Conservation (phyloP, 2,329 filamentous ascomycete species). For the Pyrenophora teres region DNA sequence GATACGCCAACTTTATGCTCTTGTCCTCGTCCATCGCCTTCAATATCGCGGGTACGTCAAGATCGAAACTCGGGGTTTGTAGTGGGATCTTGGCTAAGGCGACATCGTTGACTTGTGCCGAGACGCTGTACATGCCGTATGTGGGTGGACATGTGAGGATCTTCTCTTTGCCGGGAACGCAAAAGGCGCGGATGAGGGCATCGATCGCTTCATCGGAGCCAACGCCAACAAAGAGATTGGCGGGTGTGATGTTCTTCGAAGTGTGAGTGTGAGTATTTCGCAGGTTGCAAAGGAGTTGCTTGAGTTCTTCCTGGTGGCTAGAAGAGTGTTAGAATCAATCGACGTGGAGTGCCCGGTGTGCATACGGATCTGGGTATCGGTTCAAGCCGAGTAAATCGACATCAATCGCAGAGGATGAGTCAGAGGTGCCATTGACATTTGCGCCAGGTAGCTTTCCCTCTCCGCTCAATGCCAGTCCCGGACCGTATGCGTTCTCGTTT, state of each 20-base stretch:
- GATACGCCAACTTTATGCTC: conserved; percentile 83
- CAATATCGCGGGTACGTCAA: conserved; percentile 71
- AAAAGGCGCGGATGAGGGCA: conserved; percentile 90
- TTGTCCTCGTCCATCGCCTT: conserved; percentile 66
- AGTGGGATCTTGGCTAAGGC: conserved; percentile 85
- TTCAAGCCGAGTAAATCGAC: conserved; percentile 83
- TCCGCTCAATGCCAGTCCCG: conserved; percentile 65
- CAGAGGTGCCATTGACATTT: conserved; percentile 46
- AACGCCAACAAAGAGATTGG: conserved; percentile 91
- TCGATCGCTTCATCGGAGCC: conserved; percentile 98
- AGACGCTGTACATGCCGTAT: conserved; percentile 98
- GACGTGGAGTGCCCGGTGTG: neutral
- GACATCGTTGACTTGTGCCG: conserved; percentile 92
- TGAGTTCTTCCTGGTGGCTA: conserved; percentile 82
- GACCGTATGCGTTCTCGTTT: conserved; percentile 96
- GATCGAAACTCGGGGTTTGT: conserved; percentile 71
- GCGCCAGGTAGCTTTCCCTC: conserved; percentile 56
- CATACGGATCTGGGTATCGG: conserved; percentile 87
- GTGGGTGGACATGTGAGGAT: conserved; percentile 95
- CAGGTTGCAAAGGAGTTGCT: conserved; percentile 82
- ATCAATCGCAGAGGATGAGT: conserved; percentile 54
- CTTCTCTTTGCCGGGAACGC: conserved; percentile 80
- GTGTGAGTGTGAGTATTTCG: conserved; percentile 88
- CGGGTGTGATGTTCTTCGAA: conserved; percentile 70
- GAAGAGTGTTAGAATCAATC: neutral